These are phyloP conservation scores for Cadophora sp. DNA, from an alignment of 2,329 filamentous ascomycete species.

Conservation along the genomic window DNA sequence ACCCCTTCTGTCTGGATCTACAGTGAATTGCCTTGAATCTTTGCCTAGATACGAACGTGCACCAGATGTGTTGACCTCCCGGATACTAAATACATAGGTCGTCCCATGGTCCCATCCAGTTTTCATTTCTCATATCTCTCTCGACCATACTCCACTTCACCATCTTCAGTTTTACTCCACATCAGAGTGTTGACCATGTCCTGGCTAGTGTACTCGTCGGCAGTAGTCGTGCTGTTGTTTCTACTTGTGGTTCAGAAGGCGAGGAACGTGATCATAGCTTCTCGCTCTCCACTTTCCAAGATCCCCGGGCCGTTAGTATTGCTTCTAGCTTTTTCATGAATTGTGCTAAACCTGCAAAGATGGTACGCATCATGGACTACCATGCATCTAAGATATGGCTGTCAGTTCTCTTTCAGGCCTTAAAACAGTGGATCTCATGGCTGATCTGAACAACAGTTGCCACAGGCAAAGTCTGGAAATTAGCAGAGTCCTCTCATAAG, in stretches of 20 bases:
- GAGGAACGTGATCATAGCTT: not conserved
- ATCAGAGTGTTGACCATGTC: not conserved
- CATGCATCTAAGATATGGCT: conserved; percentile 34
- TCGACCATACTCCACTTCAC: not conserved
- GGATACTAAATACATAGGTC: not conserved
- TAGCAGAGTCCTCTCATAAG: conserved; percentile 31
- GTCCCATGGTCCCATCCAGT: not conserved
- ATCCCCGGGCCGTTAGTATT: not conserved
- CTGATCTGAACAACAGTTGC: conserved; percentile 18
- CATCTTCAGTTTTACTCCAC: not conserved
- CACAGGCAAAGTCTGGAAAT: conserved; percentile 36
- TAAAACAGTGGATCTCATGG: not conserved
- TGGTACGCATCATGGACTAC: conserved; percentile 36
- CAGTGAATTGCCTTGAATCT: not conserved
- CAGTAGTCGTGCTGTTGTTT: not conserved
- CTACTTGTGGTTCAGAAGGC: conserved; percentile 1
- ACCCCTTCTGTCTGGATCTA: not conserved
- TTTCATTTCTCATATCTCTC: not conserved
- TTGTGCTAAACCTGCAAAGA: not conserved
- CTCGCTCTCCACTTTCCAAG: conserved; percentile 8
- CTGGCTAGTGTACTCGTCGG: not conserved
- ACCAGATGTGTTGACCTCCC: not conserved
- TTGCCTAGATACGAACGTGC: not conserved
- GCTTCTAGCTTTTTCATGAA: not conserved
- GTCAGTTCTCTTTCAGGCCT: not conserved